A percentile compares a stretch with the other conserved stretches of the same genome.
phyloP scores from a whole-genome alignment of 495 filamentous ascomycete genomes.

The Amniculicola lignicola region DNA sequence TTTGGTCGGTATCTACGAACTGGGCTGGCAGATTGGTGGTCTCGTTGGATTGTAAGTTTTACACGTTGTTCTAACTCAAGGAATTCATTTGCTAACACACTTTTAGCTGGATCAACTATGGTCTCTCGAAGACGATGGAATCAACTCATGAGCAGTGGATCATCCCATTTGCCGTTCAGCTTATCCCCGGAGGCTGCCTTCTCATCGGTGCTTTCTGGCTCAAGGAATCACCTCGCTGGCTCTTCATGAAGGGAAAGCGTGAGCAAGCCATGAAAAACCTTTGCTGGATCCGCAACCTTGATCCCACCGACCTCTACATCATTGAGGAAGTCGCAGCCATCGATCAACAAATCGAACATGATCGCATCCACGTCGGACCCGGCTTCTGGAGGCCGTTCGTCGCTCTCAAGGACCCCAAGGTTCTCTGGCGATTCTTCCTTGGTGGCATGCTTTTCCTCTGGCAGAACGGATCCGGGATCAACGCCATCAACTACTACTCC shows the following conservation, averaged over 20 bases:
- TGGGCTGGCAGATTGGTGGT: slow-evolving; percentile 70
- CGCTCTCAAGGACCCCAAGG: slow-evolving; percentile 35
- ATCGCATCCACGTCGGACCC: slow-evolving; percentile 53
- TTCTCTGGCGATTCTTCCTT: slow-evolving; percentile 63
- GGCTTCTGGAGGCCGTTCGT: slow-evolving; percentile 68
- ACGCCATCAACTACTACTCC: slow-evolving; percentile 44
- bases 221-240: slow-evolving; percentile 63
- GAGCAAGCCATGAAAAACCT: slow-evolving; percentile 58
- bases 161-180: slow-evolving; percentile 57
- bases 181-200: slow-evolving; percentile 54
- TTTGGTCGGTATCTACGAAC: slow-evolving; percentile 63
- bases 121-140: slow-evolving; percentile 47
- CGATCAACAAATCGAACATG: slow-evolving; percentile 57
- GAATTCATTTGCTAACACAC: background rate
- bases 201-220: slow-evolving; percentile 51
- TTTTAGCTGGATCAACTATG: slow-evolving; percentile 42
- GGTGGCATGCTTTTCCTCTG: slow-evolving; percentile 65
- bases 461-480: slow-evolving; percentile 66
- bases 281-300: slow-evolving; percentile 62
- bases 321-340: slow-evolving; percentile 62
- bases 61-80: slow-evolving; percentile 21
- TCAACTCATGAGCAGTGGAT: slow-evolving; percentile 52
- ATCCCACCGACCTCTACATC: slow-evolving; percentile 59
- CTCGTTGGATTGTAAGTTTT: slow-evolving; percentile 67
- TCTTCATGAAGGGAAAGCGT: slow-evolving; percentile 54